Base-by-base conservation (phyloP, 495 filamentous ascomycete species). In the Penicillium canescens region DNA sequence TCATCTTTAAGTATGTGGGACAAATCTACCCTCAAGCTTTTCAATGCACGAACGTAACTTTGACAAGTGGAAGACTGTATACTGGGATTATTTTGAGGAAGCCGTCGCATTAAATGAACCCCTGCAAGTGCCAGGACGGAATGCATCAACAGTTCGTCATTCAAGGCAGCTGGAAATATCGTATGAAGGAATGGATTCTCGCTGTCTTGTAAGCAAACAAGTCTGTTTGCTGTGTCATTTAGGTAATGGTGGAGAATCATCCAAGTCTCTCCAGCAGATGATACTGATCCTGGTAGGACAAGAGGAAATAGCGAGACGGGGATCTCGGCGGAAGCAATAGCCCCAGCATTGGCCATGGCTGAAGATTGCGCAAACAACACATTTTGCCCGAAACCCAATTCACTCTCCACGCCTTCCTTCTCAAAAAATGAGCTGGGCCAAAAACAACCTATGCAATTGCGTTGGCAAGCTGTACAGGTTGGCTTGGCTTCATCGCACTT, bases 401-500 rank as follows among this genome's bases (percentile, higher is more conserved):
- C 31, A 14, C 16, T 33, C 28, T 44, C 50, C 13, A 43, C 6
- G 7, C 10, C 8, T 38, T 24, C 31, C 12, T n/a, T 14, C 18
- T 47, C 34, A 8, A 39, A 18, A 26, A 26, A 52, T n/a, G 42
- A n/a, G 3, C 38, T 54, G 43, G 59, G 55, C 59, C 59, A 61
- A n/a, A 47, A 12, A 34, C 59, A 61, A 7, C 33, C 37, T 28
- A 61, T 47, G 45, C 42, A 43, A 54, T 61, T 61, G 50, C 54
- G 59, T 43, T 57, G 41, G 46, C 58, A 61, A 35, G 58, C 59
- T 21, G 59, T 48, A 50, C 55, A 61, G 46, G 47, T 47, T 9
- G 58, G 59, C 42, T 61, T 54, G 23, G 42, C 24, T 46, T 61
- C 59, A 37, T 57, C 59, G 36, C 59, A 57, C 54, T 61, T 57